Evolutionary conservation across 495 filamentous ascomycete genomes (phyloP).

Genomic region (Annulohypoxylon stygium): DNA sequence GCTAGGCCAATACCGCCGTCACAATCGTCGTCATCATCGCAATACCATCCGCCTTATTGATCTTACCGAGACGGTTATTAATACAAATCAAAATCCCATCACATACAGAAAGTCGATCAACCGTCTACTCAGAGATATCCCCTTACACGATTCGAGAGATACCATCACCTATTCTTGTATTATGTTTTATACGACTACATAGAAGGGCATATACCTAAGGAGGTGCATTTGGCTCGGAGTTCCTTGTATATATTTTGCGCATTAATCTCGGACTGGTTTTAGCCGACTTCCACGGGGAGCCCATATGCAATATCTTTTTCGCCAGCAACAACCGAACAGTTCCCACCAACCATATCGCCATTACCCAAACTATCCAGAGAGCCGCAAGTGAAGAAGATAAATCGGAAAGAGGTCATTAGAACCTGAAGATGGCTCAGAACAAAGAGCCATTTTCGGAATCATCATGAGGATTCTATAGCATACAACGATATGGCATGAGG

Average conservation of each 20-base stretch:
- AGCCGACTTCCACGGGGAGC: not conserved
- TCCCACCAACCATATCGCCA: not conserved
- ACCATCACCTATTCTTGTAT: not conserved
- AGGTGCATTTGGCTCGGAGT: slow-evolving; percentile 7
- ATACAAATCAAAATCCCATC: not conserved
- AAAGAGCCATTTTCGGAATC: not conserved
- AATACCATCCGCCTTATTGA: slow-evolving; percentile 38
- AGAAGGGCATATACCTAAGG: slow-evolving; percentile 10
- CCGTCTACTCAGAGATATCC: not conserved
- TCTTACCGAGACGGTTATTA: not conserved
- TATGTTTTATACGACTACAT: slow-evolving; percentile 3
- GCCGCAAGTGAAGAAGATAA: not conserved
- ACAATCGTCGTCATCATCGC: slow-evolving; percentile 25
- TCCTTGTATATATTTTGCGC: slow-evolving; percentile 12
- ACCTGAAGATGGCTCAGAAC: not conserved
- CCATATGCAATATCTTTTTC: not conserved
- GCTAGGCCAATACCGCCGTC: slow-evolving; percentile 23
- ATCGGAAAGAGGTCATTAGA: not conserved
- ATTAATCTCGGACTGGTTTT: not conserved
- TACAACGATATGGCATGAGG: not conserved
- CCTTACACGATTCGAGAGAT: not conserved
- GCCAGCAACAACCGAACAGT: not conserved
- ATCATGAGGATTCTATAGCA: not conserved
- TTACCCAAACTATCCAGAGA: no score
- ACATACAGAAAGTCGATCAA: not conserved